Evolutionary conservation across 1,284 basidiomycete genomes (phyloP).

Genomic region (Malassezia obtusa): DNA sequence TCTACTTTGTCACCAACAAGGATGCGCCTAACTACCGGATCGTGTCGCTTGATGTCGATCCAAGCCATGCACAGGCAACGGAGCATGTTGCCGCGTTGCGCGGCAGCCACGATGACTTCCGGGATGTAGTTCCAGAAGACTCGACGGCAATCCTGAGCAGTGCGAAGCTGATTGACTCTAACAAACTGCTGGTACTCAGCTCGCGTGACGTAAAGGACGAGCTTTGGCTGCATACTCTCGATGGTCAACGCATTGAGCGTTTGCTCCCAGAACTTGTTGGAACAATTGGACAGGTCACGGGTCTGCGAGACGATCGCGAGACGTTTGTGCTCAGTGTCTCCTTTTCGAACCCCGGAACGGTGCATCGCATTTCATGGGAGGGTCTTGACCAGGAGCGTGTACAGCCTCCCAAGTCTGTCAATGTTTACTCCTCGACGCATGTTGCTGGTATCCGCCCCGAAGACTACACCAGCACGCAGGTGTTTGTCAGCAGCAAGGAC

Average conservation of each 20-base stretch:
- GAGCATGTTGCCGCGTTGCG: constrained; percentile 30
- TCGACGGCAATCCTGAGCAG: constrained; percentile 57
- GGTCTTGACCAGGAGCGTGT: constrained; percentile 31
- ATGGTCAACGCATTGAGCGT: constrained; percentile 56
- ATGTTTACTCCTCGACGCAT: constrained; percentile 57
- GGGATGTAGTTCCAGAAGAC: constrained; percentile 65
- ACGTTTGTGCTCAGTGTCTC: constrained; percentile 62
- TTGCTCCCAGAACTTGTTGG: constrained; percentile 63
- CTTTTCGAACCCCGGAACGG: constrained; percentile 65
- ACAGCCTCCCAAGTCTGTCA: constrained; percentile 51
- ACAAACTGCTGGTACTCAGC: constrained; percentile 61
- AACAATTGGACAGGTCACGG: constrained; percentile 55
- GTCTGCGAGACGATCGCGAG: constrained; percentile 56
- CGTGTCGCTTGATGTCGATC: constrained; percentile 28
- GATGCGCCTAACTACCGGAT: constrained; percentile 41
- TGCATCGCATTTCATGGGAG: constrained; percentile 46
- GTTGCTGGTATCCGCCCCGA: constrained; percentile 61
- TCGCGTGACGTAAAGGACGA: constrained; percentile 74
- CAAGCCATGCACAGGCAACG: constrained; percentile 18
- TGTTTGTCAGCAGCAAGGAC: constrained; percentile 59
- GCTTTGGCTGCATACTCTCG: constrained; percentile 62
- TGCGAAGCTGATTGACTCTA: constrained; percentile 54
- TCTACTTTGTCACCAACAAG: constrained; percentile 45
- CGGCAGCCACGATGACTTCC: constrained; percentile 45
- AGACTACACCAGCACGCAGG: constrained; percentile 65